Conservation (phyloP, 2,329 filamentous ascomycete genomes). For the Beauveria medogensis region DNA sequence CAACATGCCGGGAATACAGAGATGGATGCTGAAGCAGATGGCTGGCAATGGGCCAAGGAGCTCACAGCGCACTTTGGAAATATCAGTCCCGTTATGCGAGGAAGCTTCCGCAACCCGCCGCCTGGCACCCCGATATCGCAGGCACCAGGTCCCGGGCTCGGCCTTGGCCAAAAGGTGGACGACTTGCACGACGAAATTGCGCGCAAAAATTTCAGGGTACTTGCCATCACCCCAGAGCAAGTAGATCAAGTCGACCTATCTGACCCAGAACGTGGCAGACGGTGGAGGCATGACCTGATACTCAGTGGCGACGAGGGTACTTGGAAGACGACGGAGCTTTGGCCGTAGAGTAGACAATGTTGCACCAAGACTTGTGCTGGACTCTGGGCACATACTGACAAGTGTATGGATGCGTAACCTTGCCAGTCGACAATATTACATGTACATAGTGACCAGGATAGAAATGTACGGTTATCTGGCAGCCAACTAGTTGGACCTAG, state of each 20-base stretch:
- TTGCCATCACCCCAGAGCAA: slow-evolving; percentile 71
- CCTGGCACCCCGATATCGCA: slow-evolving; percentile 55
- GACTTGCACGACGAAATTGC: slow-evolving; percentile 64
- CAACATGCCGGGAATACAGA: slow-evolving; percentile 6
- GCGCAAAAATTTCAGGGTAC: slow-evolving; percentile 69
- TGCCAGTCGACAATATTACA: not conserved
- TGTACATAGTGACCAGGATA: not conserved
- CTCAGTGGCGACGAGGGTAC: slow-evolving; percentile 31
- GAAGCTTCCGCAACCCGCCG: slow-evolving; percentile 63
- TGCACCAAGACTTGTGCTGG: not conserved
- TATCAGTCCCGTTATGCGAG: slow-evolving; percentile 70
- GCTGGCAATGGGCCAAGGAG: slow-evolving; percentile 74
- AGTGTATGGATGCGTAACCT: not conserved
- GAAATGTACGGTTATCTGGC: not conserved
- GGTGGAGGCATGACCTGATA: slow-evolving; percentile 61
- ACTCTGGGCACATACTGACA: not conserved
- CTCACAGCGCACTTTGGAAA: slow-evolving; percentile 88
- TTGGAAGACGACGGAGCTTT: slow-evolving; percentile 65
- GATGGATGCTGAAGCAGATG: slow-evolving; percentile 3
- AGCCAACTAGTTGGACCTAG: not conserved
- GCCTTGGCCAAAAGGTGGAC: slow-evolving; percentile 56
- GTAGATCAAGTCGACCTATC: slow-evolving; percentile 69
- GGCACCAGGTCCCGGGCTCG: slow-evolving; percentile 33
- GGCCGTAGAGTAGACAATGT: slow-evolving; percentile 41
- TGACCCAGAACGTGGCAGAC: slow-evolving; percentile 51